Evolutionary conservation across 1,284 basidiomycete genomes (phyloP), one percentile per base, ranked within the genome.

Genomic region (Trametes pubescens): DNA sequence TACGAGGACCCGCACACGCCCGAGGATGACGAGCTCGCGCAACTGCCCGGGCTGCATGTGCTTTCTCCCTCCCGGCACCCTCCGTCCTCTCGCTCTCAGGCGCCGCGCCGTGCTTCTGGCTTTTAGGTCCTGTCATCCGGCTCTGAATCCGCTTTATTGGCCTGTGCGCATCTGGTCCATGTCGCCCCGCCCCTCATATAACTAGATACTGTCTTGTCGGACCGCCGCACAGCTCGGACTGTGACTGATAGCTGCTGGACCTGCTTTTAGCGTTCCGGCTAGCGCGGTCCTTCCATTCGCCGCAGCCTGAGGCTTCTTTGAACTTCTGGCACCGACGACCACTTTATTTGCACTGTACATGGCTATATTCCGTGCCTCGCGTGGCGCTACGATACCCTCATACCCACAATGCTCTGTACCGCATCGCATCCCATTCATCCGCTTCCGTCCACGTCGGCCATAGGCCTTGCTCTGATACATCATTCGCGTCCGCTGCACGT

Each of bases 301-400:
- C 43, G 21, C 52, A 38, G 52, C 52, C 18, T n/a, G 14, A 7
- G 40, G 40, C 52, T 54, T 38, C 35, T 32, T 32, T 32, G 29
- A 32, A 32, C 29, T 32, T 32, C 29, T 32, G 29, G 29, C 38
- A 24, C 35, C 24, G 18, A 10, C 22, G 22, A 6, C 11, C 43
- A 35, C 38, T 11, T 54, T 38, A 54, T 26, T 54, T 38, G 26
- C 26, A 29, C 52, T 43, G 52, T 43, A 54, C 52, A 54, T 54
- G 26, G 52, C 26, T 54, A 54, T 18, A 54, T 54, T 54, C 16
- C 52, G 37, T 54, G 22, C 52, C 38, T 40, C 37, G 22, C 37
- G 13, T 16, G 35, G 16, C 51, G 37, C 35, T 16, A n/a, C 24
- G 32, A 54, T 54, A 54, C 52, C 52, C 52, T 8, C n/a, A 24